A percentile compares a stretch with the other conserved stretches of the same genome.
phyloP scores from a whole-genome alignment of 352 stramenopile species.

The Thraustochytrium striatum region DNA sequence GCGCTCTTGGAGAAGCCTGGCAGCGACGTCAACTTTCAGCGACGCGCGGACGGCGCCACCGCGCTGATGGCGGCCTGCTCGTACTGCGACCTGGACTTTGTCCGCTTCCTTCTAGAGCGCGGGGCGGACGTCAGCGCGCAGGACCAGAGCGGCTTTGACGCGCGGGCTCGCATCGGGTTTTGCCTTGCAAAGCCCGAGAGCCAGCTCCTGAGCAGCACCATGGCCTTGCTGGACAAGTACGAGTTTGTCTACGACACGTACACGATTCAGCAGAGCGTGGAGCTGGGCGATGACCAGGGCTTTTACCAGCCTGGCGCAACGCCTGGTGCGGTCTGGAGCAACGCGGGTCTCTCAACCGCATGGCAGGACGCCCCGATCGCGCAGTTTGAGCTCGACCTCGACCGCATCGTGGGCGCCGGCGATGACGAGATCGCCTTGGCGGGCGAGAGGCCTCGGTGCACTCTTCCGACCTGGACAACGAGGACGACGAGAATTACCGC shows the following conservation, averaged over 20 bases:
- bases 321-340: neutral
- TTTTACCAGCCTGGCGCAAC: neutral
- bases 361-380: neutral
- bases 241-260: conserved; percentile 45
- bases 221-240: neutral
- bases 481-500: conserved; percentile 24
- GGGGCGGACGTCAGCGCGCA: neutral
- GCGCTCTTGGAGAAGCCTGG: neutral
- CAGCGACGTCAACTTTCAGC: conserved; percentile 29
- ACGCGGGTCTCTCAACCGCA: neutral
- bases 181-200: too few relatives aligned
- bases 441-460: neutral
- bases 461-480: conserved; percentile 17
- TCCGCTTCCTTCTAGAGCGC: neutral
- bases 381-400: neutral
- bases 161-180: neutral
- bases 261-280: conserved; percentile 1
- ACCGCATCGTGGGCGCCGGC: neutral
- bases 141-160: neutral
- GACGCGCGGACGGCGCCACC: neutral
- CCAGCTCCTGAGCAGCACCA: neutral
- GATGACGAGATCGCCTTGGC: neutral
- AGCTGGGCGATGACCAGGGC: neutral
- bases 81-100: neutral
- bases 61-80: conserved; percentile 24